Evolutionary conservation across 371 early-diverging fungal species (phyloP).

Genomic region (Sporodiniella umbellata): DNA sequence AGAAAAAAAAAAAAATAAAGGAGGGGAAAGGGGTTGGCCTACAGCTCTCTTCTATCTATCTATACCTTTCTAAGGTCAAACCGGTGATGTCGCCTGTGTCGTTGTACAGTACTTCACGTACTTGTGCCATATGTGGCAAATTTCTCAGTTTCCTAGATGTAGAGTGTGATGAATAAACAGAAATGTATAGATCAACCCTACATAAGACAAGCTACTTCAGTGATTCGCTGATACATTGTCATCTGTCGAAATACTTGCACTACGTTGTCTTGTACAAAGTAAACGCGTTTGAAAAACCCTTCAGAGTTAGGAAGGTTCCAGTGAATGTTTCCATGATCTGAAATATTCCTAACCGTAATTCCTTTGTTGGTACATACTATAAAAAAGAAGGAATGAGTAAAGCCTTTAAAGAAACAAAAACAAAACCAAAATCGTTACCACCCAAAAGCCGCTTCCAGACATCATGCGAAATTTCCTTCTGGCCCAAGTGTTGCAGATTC

Average conservation of each 20-base stretch:
- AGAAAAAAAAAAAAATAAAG: no score
- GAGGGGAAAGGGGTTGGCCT: no score
- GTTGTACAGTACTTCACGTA: constrained; percentile 40
- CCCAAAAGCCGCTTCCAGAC: constrained; percentile 36
- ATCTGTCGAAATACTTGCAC: constrained; percentile 50
- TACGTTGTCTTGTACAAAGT: constrained; percentile 41
- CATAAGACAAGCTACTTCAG: constrained; percentile 52
- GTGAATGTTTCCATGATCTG: constrained; percentile 31
- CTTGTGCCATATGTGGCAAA: constrained; percentile 46
- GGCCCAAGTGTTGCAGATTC: constrained; percentile 13
- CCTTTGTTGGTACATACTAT: constrained; percentile 38
- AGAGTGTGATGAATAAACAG: no score
- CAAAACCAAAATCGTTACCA: constrained; percentile 23
- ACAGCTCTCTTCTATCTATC: background rate
- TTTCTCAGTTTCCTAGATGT: constrained; percentile 49
- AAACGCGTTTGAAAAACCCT: constrained; percentile 51
- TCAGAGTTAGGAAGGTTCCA: constrained; percentile 46
- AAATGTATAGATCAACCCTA: no score
- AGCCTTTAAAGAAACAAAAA: no score
- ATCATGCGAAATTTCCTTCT: constrained; percentile 26
- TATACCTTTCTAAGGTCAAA: constrained; percentile 42
- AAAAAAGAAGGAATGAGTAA: background rate
- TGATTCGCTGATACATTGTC: constrained; percentile 52
- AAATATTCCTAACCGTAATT: constrained; percentile 28
- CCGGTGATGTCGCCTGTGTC: constrained; percentile 48